A percentile compares a stretch with the other conserved stretches of the same genome.
Conservation (phyloP, 2,329 filamentous ascomycete genomes). For the Albophoma yamanashiensis region DNA sequence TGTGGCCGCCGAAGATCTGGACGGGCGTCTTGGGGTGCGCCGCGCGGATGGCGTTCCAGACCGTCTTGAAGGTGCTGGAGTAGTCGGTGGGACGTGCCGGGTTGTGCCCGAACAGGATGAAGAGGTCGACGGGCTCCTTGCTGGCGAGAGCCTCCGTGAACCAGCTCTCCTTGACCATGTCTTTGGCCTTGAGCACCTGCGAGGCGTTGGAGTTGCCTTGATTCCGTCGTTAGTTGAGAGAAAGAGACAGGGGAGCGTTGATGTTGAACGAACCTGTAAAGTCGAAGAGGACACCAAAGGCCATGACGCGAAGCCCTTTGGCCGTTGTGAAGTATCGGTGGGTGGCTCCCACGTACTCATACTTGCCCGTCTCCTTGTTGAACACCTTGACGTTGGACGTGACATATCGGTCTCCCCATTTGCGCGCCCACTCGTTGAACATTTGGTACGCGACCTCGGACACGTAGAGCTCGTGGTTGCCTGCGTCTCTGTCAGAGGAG, state of each 20-base stretch:
- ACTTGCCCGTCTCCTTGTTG: conserved; percentile 25
- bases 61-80: conserved; percentile 29
- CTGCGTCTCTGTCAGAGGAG: conserved; percentile 5
- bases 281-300: conserved; percentile 33
- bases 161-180: conserved; percentile 44
- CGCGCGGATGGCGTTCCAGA: conserved; percentile 48
- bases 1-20: conserved; percentile 55
- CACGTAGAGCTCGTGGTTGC: conserved; percentile 57
- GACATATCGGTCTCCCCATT: conserved; percentile 37
- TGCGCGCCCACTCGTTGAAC: conserved; percentile 45
- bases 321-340: conserved; percentile 32
- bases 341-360: conserved; percentile 30
- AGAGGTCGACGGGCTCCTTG: conserved; percentile 47
- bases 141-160: conserved; percentile 46
- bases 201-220: conserved; percentile 49
- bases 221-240: background rate
- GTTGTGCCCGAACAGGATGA: conserved; percentile 54
- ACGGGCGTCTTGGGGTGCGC: conserved; percentile 46
- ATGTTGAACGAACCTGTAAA: conserved; percentile 33
- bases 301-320: conserved; percentile 31
- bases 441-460: conserved; percentile 51
- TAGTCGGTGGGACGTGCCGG: conserved; percentile 35
- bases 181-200: conserved; percentile 44
- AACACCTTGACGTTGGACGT: conserved; percentile 34
- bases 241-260: background rate